Evolutionary conservation across 2,329 filamentous ascomycete genomes (phyloP), one percentile per base, ranked within the genome.

Genomic region (Cercospora sp.): DNA sequence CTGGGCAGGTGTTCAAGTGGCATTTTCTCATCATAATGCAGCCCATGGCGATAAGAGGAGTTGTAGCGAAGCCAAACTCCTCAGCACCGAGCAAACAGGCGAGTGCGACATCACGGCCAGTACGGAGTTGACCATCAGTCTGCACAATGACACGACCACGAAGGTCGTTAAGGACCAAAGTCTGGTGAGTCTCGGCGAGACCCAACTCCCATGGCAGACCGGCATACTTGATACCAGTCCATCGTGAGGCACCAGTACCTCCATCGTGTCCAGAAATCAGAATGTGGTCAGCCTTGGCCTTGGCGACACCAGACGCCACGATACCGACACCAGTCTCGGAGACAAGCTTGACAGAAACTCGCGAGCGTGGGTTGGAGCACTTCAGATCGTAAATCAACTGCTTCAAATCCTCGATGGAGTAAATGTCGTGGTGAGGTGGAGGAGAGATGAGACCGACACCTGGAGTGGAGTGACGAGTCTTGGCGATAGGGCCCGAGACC

Each of bases 181-280:
- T 98, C 82, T 98, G 94, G 79, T 98, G 94, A 57, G 94, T 97
- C 84, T 98, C 94, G 5, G 94, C 94, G 75, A 98, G 90, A 87
- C 94, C 94, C 74, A 98, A 80, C 81, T 98, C 94, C 94, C 94
- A 98, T 28, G 94, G 94, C 39, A 97, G 88, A 86, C 94, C 94
- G 61, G 94, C 94, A 79, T 97, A 97, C 82, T 97, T 97, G 88
- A 97, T 97, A 85, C 94, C 94, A 77, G 94, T 98, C 94, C 94
- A 98, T 80, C 94, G 87, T 62, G 94, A 97, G 69, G 94, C 94
- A 85, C 94, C 94, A 69, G 94, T 98, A 80, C 94, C 94, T 85
- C 94, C 94, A 77, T 98, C 94, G 78, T 98, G 94, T 74, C 94
- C 94, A 71, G 94, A 97, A 76, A 98, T 97, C 76, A 98, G 82